Base-by-base conservation (phyloP, 345 rosid genomes). In the Moringa oleifera region DNA sequence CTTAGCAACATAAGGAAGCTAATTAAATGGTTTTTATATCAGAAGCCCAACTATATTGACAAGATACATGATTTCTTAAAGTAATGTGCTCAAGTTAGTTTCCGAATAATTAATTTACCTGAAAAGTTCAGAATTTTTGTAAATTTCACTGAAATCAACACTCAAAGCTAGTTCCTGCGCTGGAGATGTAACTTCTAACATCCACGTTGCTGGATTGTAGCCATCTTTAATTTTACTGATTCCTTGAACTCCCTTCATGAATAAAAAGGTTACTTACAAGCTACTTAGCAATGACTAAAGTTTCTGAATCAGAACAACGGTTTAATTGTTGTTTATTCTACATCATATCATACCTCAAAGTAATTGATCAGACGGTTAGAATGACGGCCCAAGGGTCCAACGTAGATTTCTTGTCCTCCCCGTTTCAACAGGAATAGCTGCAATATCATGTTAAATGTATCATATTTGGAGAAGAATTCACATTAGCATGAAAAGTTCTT, bases 151-250 rank as follows among this genome's bases (percentile, higher is more conserved):
- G 67, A 90, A 90, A 75, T 90, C 86, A 4, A 87, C 72, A 23
- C 81, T 84, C 68, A 82, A 45, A 61, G 85, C 73, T 10, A 74
- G 28, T 72, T 89, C 97, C 66, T 90, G 95, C 0, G 85, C 76
- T 9, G 79, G 18, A 54, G 63, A 47, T 19, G 87, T 81, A 46
- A 81, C 90, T 74, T 90, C 95, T 45, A 90, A 68, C 90, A 90
- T 87, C 97, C 97, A 88, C 17, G 92, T 85, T 61, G 95, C 97
- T 20, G 97, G 97, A 63, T 90, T 90, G 61, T 84, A 82, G 1
- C 92, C 92, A 41, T 85, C 87, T 67, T 71, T 78, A 69, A 87
- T 85, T 73, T 82, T 82, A 24, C 65, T 61, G 21, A 83, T 75
- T 65, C 93, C 96, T 57, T 71, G 73, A 31, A 90, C 37, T 4